Conservation (phyloP, 2,329 filamentous ascomycete species). For the Fusarium sp. region DNA sequence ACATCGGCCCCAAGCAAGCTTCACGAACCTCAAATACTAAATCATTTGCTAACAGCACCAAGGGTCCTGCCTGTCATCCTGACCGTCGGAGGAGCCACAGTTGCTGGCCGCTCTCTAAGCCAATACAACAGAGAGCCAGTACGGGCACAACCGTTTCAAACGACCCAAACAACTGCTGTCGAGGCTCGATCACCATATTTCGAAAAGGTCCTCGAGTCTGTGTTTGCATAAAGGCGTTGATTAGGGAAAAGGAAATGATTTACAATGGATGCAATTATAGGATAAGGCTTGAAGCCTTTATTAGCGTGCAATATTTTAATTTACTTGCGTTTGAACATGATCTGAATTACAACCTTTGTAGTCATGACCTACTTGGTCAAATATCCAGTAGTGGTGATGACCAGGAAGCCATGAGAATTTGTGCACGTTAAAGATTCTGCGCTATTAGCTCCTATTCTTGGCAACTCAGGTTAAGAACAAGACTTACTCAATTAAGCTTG, state of each 20-base stretch:
- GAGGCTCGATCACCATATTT: slow-evolving; percentile 32
- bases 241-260: slow-evolving; percentile 5
- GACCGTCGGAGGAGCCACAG: slow-evolving; percentile 39
- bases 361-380: background rate
- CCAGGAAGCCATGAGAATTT: too few species aligned
- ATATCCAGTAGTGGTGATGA: too few species aligned
- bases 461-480: too few species aligned
- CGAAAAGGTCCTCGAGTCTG: slow-evolving; percentile 36
- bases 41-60: background rate
- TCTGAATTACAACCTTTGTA: too few species aligned
- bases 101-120: slow-evolving; percentile 31
- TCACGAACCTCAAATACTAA: fast-evolving
- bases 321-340: background rate
- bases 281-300: slow-evolving; percentile 4
- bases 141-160: slow-evolving; percentile 1
- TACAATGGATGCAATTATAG: slow-evolving; percentile 9
- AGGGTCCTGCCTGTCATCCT: slow-evolving; percentile 40
- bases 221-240: slow-evolving; percentile 32
- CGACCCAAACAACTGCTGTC: background rate
- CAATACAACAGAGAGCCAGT: slow-evolving; percentile 25
- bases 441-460: too few species aligned
- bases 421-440: too few species aligned
- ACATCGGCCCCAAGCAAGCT: slow-evolving; percentile 34
- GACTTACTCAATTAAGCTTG: too few species aligned
- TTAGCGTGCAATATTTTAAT: background rate